Base-by-base conservation (phyloP, 179 eudicot genomes). In the Heliamphora pulchella region DNA sequence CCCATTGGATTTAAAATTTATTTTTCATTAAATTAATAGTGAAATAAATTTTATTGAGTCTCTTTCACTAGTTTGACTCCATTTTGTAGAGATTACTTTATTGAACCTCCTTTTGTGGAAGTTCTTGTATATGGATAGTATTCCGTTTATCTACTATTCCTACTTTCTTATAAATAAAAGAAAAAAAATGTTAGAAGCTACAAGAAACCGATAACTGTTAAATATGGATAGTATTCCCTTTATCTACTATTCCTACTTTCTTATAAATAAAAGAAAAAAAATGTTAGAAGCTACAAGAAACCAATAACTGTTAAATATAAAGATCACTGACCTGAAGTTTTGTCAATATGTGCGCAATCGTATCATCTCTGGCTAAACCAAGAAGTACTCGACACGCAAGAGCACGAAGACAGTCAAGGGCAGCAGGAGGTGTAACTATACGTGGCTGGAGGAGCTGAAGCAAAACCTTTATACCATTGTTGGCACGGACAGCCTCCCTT, bases 341-440 rank as follows among this genome's bases (percentile, higher is more conserved):
- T 65, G 97, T 96, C 88, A 96, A 84, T 88, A 96, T 96, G 80
- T 92, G 97, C 48, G 98, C 98, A 83, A 94, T 94, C 22, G 97
- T 79, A 84, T 92, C 98, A 85, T 96, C 99, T 84, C 99, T 91
- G 61, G 99, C 98, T 80, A 94, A 91, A 80, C 98, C 99, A 88
- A 96, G 99, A 75, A 96, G 90, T 55, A 91, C 99, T 77, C 98
- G 90, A 78, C 97, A 94, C 55, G 97, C 97, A 81, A 96, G 95
- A 78, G 99, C 99, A 81, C 99, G 98, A 78, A 96, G 86, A 85
- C 99, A 94, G 77, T 94, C 98, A 77, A 94, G 93, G 57, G 94
- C 82, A 66, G 91, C 91, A 73, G 99, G 93, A 43, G 98, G 90
- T 76, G 90, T 85, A 63, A 90, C 90, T 72, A 92, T 91, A 71